Evolutionary conservation across 2,329 filamentous ascomycete genomes (phyloP).

Genomic region (Xylaria digitata): DNA sequence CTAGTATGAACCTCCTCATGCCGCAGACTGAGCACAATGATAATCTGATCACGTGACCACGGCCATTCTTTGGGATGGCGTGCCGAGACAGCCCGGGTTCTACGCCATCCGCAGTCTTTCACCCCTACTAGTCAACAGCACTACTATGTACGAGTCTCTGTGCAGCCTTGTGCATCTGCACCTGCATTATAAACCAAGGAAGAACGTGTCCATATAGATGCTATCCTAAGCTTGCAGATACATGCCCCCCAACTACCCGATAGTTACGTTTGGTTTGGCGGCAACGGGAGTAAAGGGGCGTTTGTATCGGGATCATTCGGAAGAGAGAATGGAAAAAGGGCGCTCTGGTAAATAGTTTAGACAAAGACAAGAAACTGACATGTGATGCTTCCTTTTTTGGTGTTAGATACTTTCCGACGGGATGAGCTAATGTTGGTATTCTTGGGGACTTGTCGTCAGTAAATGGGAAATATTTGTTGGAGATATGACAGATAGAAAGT

Average conservation of each 20-base stretch:
- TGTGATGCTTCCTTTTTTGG: slow-evolving; percentile 14
- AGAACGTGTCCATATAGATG: not conserved
- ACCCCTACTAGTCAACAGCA: not conserved
- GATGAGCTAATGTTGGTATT: not conserved
- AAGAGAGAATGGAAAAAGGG: not conserved
- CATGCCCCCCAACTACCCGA: not conserved
- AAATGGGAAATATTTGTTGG: not conserved
- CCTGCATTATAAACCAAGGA: slow-evolving; percentile 8
- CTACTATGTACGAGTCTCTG: slow-evolving; percentile 4
- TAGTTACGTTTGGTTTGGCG: not conserved
- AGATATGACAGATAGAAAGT: slow-evolving; percentile 18
- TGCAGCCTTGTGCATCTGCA: slow-evolving; percentile 22
- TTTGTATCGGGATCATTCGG: not conserved
- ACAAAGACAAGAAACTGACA: slow-evolving; percentile 15
- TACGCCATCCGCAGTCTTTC: slow-evolving; percentile 4
- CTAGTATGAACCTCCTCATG: not conserved
- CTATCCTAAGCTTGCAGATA: slow-evolving; percentile 10
- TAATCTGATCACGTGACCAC: slow-evolving; percentile 10
- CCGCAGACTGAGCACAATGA: not conserved
- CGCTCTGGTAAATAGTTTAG: not conserved
- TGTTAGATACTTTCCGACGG: slow-evolving; percentile 5
- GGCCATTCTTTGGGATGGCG: not conserved
- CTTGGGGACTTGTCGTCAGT: not conserved
- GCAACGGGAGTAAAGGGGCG: not conserved
- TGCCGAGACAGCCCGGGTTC: slow-evolving; percentile 14